phyloP scores from a whole-genome alignment of 441 rosid genomes.

The Dalechampia spathulata region DNA sequence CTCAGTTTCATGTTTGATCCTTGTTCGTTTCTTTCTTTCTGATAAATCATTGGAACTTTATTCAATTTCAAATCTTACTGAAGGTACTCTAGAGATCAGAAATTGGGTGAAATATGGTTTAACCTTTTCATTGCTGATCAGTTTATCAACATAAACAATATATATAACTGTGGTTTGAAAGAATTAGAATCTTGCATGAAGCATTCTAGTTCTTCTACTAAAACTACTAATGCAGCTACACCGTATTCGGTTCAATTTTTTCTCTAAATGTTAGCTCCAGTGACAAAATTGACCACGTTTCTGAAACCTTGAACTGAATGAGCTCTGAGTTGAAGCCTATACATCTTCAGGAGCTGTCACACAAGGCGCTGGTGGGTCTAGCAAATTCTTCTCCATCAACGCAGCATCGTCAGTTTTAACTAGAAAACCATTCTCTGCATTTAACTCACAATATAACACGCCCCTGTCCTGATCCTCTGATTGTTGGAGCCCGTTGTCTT shows the following conservation, averaged over 20 bases:
- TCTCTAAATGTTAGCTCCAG: neutral
- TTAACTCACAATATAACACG: constrained; percentile 33
- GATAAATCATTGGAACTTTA: too few relatives aligned
- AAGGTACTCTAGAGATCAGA: too few relatives aligned
- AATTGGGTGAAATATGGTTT: too few relatives aligned
- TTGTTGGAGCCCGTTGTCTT: constrained; percentile 11
- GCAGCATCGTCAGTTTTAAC: constrained; percentile 24
- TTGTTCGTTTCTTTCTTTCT: too few relatives aligned
- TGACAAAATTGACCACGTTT: constrained; percentile 7
- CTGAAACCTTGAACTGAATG: neutral
- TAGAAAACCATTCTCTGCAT: constrained; percentile 27
- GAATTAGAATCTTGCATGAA: too few relatives aligned
- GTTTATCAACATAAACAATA: neutral
- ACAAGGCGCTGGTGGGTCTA: constrained; percentile 8
- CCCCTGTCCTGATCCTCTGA: constrained; percentile 31
- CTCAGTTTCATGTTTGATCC: too few relatives aligned
- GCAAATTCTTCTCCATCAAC: constrained; percentile 10
- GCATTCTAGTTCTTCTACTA: neutral
- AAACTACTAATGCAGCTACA: neutral
- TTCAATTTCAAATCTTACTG: too few relatives aligned
- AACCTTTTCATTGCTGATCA: neutral
- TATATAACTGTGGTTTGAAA: neutral
- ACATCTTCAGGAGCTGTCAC: constrained; percentile 11
- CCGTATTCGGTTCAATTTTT: neutral
- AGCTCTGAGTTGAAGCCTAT: neutral